Evolutionary conservation across 495 filamentous ascomycete genomes (phyloP), one percentile per base, ranked within the genome.

Genomic region (Tuber umbilicatum): DNA sequence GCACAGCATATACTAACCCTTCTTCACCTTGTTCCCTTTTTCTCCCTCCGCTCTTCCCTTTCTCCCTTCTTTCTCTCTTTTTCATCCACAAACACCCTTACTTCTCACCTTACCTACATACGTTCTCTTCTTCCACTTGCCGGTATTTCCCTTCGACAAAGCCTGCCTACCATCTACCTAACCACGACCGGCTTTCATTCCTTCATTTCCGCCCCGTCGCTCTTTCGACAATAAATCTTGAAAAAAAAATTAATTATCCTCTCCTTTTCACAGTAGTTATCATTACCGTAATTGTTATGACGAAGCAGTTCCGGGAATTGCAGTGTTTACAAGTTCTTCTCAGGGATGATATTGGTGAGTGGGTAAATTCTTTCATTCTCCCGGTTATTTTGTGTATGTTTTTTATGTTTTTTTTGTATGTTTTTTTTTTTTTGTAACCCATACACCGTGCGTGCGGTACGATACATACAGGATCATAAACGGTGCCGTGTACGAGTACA

Each of bases 261-360:
- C 55, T 35, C 31, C 10, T 64, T 64, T n/a, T 14, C 31, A 17
- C 31, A 5, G 16, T 35, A 64, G 14, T 17, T 64, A 17, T 35
- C 14, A 35, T 64, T 64, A 35, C 16, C 27, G 60, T 43, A 78
- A 50, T 50, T 74, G 70, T 70, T 73, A 79, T 79, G 77, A 79
- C 77, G 72, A 79, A 79, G 68, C 77, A 79, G 67, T 78, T 79
- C 50, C 77, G 72, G 47, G 77, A 79, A 31, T 73, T 79, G 39
- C 77, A 79, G 72, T 79, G 77, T 35, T 70, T 79, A 72, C 77
- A 74, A n/a, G 77, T 79, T 45, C 77, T 79, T 47, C 72, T 79
- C 37, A 76, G 73, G 38, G 72, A 78, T 76, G 77, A 79, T 71
- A 79, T 79, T 74, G 77, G 77, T 79, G 77, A 74, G 77, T 70